Conservation (phyloP, 257 asterid species). For the Solanum virginianum region DNA sequence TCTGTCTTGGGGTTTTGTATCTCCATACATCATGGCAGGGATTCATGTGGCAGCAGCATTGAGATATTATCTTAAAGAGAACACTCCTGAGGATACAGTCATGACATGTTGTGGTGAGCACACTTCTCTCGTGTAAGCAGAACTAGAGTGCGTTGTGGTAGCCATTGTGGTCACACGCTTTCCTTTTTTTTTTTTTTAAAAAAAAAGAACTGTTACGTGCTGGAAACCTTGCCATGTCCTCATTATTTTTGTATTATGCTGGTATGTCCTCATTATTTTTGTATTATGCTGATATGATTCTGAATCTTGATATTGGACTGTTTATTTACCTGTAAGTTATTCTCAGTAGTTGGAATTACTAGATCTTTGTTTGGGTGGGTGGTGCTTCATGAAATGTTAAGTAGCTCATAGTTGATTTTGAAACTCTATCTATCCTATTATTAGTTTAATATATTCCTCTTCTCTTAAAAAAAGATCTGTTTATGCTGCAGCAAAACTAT, state of each 20-base stretch:
- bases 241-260: neutral
- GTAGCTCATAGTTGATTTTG: neutral
- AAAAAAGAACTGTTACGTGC: neutral
- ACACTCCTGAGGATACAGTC: slow-evolving; percentile 40
- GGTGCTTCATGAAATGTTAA: neutral
- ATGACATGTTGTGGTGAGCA: slow-evolving; percentile 59
- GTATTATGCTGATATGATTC: neutral
- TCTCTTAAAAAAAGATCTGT: neutral
- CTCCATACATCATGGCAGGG: slow-evolving; percentile 69
- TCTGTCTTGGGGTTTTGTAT: slow-evolving; percentile 91
- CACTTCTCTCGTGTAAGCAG: neutral
- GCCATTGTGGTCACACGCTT: neutral
- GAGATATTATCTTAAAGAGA: slow-evolving; percentile 41
- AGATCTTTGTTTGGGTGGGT: neutral
- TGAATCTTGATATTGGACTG: neutral
- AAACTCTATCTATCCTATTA: neutral
- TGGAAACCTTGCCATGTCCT: neutral
- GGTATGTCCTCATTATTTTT: neutral
- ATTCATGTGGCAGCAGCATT: slow-evolving; percentile 69
- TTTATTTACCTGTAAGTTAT: neutral
- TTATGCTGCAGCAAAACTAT: neutral
- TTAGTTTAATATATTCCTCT: neutral
- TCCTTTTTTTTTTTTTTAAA: neutral
- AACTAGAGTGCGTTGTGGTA: neutral
- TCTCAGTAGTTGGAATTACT: neutral